Evolutionary conservation across 331 rosid genomes (phyloP).

Genomic region (Malus hybrid): DNA sequence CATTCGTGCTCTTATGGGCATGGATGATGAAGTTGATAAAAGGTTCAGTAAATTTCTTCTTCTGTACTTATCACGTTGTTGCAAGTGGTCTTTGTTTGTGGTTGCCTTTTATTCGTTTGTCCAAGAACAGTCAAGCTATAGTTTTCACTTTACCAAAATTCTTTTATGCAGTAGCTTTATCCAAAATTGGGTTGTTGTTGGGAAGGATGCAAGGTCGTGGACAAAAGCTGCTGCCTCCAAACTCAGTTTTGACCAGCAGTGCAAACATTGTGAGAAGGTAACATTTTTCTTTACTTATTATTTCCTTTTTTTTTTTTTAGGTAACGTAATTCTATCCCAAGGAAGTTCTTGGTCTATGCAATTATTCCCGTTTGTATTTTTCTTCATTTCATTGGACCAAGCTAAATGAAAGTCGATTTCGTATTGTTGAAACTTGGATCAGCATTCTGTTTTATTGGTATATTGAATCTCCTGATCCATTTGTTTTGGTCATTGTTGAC

Average conservation of each 20-base stretch:
- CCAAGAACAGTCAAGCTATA: background rate
- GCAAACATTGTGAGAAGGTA: slow-evolving; percentile 92
- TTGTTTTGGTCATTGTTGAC: background rate
- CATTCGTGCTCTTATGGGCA: slow-evolving; percentile 89
- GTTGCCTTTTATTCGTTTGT: background rate
- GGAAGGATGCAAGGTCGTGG: slow-evolving; percentile 62
- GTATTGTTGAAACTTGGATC: background rate
- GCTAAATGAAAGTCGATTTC: background rate
- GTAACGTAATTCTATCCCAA: background rate
- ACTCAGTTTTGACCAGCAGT: slow-evolving; percentile 74
- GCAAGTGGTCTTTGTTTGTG: background rate
- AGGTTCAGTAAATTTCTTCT: slow-evolving; percentile 28
- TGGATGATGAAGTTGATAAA: slow-evolving; percentile 52
- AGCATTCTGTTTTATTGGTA: background rate
- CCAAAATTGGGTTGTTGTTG: slow-evolving; percentile 72
- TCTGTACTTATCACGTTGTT: background rate
- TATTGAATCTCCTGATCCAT: background rate
- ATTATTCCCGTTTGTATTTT: background rate
- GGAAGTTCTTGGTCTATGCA: background rate
- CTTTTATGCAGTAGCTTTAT: slow-evolving; percentile 45
- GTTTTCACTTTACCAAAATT: slow-evolving; percentile 15
- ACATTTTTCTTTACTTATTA: background rate
- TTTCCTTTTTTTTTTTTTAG: background rate
- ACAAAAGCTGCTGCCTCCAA: slow-evolving; percentile 61
- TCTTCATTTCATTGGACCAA: background rate